A percentile compares a stretch with the other conserved stretches of the same genome.
These are phyloP conservation scores for Suhomyces sp. DNA, from an alignment of 805 yeast genomes.

Conservation along the genomic window DNA sequence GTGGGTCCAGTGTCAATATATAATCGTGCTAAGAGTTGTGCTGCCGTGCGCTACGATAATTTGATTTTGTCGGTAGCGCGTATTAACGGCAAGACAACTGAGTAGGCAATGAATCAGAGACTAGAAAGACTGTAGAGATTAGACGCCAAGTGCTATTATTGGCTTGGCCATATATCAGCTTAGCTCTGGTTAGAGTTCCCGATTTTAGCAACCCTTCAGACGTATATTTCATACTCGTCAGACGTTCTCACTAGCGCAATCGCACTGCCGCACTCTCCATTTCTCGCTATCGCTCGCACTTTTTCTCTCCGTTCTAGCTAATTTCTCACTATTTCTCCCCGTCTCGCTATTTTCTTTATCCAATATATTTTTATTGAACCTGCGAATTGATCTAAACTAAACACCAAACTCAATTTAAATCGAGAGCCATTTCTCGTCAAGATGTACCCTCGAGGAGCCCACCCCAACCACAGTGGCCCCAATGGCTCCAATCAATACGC, in stretches of 20 bases:
- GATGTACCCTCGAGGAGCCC: conserved; percentile 4
- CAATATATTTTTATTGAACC: not conserved
- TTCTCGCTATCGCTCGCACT: not conserved
- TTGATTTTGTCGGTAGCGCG: not conserved
- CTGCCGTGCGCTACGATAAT: not conserved
- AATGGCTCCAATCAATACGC: not conserved
- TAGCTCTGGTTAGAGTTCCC: no score
- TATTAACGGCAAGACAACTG: not conserved
- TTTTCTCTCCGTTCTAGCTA: not conserved
- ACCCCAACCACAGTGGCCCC: not conserved
- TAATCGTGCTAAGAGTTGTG: not conserved
- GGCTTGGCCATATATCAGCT: no score
- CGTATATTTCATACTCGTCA: not conserved
- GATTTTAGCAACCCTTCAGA: no score
- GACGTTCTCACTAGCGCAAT: not conserved
- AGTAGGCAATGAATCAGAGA: not conserved
- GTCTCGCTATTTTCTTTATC: not conserved
- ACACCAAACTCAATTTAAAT: not conserved
- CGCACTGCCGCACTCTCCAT: not conserved
- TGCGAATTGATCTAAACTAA: not conserved
- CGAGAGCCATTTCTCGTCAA: not conserved
- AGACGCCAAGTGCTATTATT: no score
- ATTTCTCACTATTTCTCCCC: not conserved
- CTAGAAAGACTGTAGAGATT: no score
- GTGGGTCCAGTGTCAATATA: no score